Percentiles rank a stretch among this genome's conserved stretches.
Conservation (phyloP, 441 rosid genomes). For the Omphalea diandra region DNA sequence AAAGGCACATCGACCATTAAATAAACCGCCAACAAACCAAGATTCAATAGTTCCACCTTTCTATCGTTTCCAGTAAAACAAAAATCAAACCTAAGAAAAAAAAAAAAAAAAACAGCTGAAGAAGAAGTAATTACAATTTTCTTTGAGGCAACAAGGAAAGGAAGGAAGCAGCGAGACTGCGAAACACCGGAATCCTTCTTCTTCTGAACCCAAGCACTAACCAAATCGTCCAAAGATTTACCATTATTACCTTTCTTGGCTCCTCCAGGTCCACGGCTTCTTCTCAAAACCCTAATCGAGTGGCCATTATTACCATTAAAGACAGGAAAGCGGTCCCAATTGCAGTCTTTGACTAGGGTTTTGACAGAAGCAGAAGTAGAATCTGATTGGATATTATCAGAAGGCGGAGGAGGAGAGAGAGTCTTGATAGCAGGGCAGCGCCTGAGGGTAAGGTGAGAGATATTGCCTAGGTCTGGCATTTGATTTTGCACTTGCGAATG, state of each 20-base stretch:
- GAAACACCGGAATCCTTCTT: constrained; percentile 23
- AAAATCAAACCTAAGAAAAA: not conserved
- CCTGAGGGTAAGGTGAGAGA: constrained; percentile 44
- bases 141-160: constrained; percentile 27
- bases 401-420: constrained; percentile 20
- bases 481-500: not conserved
- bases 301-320: constrained; percentile 8
- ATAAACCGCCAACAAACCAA: not conserved
- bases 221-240: constrained; percentile 44
- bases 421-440: constrained; percentile 40
- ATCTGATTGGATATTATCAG: constrained; percentile 9
- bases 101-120: not conserved
- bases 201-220: constrained; percentile 39
- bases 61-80: not conserved
- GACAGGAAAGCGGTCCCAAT: constrained; percentile 22
- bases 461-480: constrained; percentile 69
- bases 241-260: constrained; percentile 29
- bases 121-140: constrained; percentile 15
- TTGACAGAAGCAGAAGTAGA: constrained; percentile 18
- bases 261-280: constrained; percentile 22
- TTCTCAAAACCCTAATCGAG: constrained; percentile 30
- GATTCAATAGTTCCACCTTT: too few relatives aligned
- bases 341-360: constrained; percentile 31
- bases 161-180: constrained; percentile 29
- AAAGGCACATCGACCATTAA: not conserved